A percentile compares a stretch with the other conserved stretches of the same genome.
phyloP scores from a whole-genome alignment of 306 rosid genomes.

The Echinosophora koreensis region DNA sequence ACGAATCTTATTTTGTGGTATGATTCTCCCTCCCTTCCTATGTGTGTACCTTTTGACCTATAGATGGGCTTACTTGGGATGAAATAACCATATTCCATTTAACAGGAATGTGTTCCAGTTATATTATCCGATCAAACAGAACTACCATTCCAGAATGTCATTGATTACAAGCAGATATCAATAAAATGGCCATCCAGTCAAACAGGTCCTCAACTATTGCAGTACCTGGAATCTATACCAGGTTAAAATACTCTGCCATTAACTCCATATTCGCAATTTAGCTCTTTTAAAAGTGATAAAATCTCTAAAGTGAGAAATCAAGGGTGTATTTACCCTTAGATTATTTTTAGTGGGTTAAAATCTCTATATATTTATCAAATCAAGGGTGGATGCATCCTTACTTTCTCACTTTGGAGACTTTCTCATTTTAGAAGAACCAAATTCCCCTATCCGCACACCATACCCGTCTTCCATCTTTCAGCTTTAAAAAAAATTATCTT shows the following conservation, averaged over 20 bases:
- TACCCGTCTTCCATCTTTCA: not conserved
- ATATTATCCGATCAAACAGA: conserved; percentile 86
- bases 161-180: conserved; percentile 86
- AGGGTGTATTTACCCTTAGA: no score
- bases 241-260: conserved; percentile 55
- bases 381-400: no score
- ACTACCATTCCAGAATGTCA: conserved; percentile 91
- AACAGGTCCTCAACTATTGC: conserved; percentile 82
- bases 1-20: conserved; percentile 96
- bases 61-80: conserved; percentile 3
- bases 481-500: not conserved
- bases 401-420: no score
- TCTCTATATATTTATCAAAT: no score
- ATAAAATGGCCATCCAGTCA: conserved; percentile 95
- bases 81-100: conserved; percentile 40
- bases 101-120: conserved; percentile 95
- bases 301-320: no score
- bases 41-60: not conserved
- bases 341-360: no score
- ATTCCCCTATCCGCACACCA: conserved; percentile 32
- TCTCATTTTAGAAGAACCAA: no score
- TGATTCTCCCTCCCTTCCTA: conserved; percentile 44
- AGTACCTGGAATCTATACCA: conserved; percentile 91
- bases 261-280: no score
- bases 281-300: no score